Evolutionary conservation across 768 basidiomycete genomes (phyloP), one percentile per base, ranked within the genome.

Genomic region (Hygrocybe coccinea): DNA sequence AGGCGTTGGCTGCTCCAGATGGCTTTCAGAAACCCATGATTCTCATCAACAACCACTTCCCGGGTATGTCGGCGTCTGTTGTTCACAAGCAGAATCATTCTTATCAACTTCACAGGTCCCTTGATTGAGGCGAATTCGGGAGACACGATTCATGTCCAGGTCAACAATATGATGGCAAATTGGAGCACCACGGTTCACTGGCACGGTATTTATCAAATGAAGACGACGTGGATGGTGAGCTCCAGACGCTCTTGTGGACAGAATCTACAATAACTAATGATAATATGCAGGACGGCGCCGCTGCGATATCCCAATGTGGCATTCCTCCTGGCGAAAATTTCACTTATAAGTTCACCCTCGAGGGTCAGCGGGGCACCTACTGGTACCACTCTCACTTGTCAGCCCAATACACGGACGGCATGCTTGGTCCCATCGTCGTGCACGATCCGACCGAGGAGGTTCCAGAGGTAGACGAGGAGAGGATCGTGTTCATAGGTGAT

Each of bases 221-320:
- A 22, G 11, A 7, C 25, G 14, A n/a, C 1, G 14, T 25, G 3
- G 2, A 37, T 12, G 43, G 11, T 3, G 29, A 33, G 3, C 11
- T n/a, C 36, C 33, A 3, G 14, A 47, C 17, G 11, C 38, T 15
- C 10, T 35, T 29, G 6, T 11, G 6, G 4, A 37, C 21, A n/a
- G 38, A 41, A 41, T 41, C 34, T 44, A 49, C 3, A 11, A 41
- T 19, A 69, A 64, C 7, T 61, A 68, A 6, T 72, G 72, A 14
- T 73, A 71, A 24, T 74, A 79, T 79, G 57, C 79, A 75, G 60
- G 80, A 81, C 51, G 80, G 80, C 2, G 72, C 77, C 0, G 65
- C 62, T 7, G 74, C 72, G 8, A 70, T 81, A 43, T 76, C 79
- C 1, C 74, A 81, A 60, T 81, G 81, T 59, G 76, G 76, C 9